Conservation (phyloP, 2,329 filamentous ascomycete species). For the Ambrosiella cleistominuta region DNA sequence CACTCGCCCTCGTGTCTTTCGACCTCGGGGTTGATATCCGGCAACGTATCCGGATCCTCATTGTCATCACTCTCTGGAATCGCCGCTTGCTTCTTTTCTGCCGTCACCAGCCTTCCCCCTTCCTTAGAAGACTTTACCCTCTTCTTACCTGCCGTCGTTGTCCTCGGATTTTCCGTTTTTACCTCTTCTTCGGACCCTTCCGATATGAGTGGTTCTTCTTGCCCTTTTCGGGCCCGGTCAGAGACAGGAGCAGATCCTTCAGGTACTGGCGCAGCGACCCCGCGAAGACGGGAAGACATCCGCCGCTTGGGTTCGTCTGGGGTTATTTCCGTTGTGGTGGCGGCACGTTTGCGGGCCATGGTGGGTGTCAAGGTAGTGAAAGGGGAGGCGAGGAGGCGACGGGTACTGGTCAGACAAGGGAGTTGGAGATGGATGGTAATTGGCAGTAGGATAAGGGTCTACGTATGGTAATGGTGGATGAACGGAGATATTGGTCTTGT, state of each 20-base stretch:
- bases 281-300: slow-evolving; percentile 7
- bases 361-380: not conserved
- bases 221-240: not conserved
- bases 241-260: not conserved
- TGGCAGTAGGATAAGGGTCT: too few species aligned
- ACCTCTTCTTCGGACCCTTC: not conserved
- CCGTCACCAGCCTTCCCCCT: not conserved
- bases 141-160: slow-evolving; percentile 5
- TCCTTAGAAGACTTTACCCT: not conserved
- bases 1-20: slow-evolving; percentile 25
- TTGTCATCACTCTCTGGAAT: slow-evolving; percentile 2
- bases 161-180: not conserved
- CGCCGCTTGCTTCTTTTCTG: slow-evolving; percentile 5
- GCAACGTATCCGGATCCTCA: slow-evolving; percentile 20
- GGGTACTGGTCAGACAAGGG: not conserved
- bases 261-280: not conserved
- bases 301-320: slow-evolving; percentile 9
- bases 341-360: slow-evolving; percentile 11
- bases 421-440: too few species aligned
- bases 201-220: not conserved
- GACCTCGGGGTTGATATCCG: slow-evolving; percentile 23
- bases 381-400: not conserved
- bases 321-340: not conserved
- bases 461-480: too few species aligned
- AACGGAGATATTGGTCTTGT: too few species aligned